Evolutionary conservation across 2,329 filamentous ascomycete genomes (phyloP).

Genomic region (Fusarium torreyae): DNA sequence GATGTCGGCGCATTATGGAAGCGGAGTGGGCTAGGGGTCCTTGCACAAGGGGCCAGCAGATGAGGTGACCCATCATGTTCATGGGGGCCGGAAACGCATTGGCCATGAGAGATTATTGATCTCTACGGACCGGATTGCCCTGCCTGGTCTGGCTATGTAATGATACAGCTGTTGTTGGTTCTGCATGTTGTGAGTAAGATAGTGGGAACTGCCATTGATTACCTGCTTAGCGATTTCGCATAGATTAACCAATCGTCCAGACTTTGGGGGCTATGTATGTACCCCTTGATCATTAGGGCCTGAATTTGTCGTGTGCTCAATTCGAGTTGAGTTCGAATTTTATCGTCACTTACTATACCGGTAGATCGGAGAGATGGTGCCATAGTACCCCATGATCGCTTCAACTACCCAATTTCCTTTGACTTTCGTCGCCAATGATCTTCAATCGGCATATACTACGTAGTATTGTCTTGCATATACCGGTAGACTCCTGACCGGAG

Average conservation of each 20-base stretch:
- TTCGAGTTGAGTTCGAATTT: conserved; percentile 2
- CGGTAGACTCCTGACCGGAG: conserved; percentile 14
- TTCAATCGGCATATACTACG: conserved; percentile 22
- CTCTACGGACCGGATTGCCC: background rate
- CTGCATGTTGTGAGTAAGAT: conserved; percentile 1
- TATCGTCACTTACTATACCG: conserved; percentile 1
- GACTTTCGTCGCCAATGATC: conserved; percentile 26
- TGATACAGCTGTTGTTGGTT: background rate
- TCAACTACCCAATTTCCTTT: conserved; percentile 30
- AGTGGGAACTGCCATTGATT: conserved; percentile 1
- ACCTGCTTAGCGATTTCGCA: conserved; percentile 17
- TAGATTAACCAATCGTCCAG: conserved; percentile 10
- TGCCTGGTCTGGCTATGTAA: background rate
- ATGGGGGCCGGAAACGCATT: conserved; percentile 27
- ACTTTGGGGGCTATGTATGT: background rate
- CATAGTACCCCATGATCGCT: conserved; percentile 37
- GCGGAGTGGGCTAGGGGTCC: conserved; percentile 36
- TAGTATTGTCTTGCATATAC: conserved; percentile 11
- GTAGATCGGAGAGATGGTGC: conserved; percentile 34
- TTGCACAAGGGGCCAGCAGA: conserved; percentile 29
- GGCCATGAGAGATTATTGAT: conserved; percentile 40
- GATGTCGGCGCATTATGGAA: conserved; percentile 28
- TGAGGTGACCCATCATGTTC: conserved; percentile 32
- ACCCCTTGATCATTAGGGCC: background rate
- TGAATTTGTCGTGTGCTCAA: conserved; percentile 4